Conservation (phyloP, 495 filamentous ascomycete genomes). For the Lophiostoma macrostomum region DNA sequence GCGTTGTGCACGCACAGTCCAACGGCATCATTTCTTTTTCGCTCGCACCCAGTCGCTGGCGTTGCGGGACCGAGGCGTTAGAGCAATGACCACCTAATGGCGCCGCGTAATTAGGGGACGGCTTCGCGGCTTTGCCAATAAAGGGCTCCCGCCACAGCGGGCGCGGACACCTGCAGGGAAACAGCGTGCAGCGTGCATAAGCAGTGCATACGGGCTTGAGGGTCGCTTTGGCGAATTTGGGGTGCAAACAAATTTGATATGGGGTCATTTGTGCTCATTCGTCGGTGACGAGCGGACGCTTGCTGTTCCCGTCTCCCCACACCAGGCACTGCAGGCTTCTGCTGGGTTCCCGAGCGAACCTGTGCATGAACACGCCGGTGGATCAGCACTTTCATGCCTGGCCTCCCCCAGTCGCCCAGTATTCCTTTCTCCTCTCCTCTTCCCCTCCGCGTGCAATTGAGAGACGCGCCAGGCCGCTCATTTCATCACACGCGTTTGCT, state of each 20-base stretch:
- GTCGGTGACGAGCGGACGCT: not conserved
- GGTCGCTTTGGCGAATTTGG: too few relatives aligned
- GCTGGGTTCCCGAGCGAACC: conserved; percentile 6
- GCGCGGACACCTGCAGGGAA: conserved; percentile 17
- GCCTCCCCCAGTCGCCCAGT: conserved; percentile 2
- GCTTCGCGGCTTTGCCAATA: conserved; percentile 21
- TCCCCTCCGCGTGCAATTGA: conserved; percentile 5
- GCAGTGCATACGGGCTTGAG: not conserved
- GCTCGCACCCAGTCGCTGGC: conserved; percentile 11
- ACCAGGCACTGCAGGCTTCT: conserved; percentile 11
- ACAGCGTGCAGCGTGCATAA: conserved; percentile 18
- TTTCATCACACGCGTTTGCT: conserved; percentile 6
- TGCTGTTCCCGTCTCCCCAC: conserved; percentile 13
- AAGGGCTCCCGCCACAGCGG: conserved; percentile 16
- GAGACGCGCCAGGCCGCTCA: conserved; percentile 19
- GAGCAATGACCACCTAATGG: conserved; percentile 9
- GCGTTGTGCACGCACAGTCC: conserved; percentile 7
- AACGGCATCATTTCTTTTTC: conserved; percentile 9
- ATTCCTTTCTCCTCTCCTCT: conserved; percentile 10
- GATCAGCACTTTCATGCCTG: conserved; percentile 26
- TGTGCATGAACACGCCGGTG: conserved; percentile 22
- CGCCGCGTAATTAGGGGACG: not conserved
- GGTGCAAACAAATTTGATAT: conserved; percentile 30
- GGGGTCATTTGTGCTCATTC: conserved; percentile 22
- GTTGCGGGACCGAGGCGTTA: conserved; percentile 10